Base-by-base conservation (phyloP, 2,329 filamentous ascomycete genomes). In the Cordyceps fumosorosea region DNA sequence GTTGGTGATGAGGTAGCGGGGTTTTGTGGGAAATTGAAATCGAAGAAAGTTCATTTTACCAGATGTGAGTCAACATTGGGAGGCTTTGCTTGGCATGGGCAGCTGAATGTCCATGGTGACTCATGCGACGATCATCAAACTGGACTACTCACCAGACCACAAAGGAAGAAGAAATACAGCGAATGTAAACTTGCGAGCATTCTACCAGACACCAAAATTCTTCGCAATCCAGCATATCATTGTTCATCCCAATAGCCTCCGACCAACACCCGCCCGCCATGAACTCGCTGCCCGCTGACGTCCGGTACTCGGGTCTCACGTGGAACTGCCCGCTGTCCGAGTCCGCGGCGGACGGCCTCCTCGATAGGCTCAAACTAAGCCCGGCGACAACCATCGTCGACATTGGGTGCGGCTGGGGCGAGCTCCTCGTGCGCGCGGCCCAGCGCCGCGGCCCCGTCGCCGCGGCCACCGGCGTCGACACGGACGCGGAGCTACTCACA, bases 361-460 rank as follows among this genome's bases (percentile, higher is more conserved):
- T 62, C 16, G 5, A 22, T 1, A 24, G 44, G 10, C 53, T 62
- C 7, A 6, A 62, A 5, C 60, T 62, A 16, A 22, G 20, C 20
- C 14, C 45, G 1, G 45, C n/a, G 4, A 34, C 37, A 5, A 20
- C 11, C 3, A 16, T 66, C 16, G 60, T 66, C 14, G 65, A 66
- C 50, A 58, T 66, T 16, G 65, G 64, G 2, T 66, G 64, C 50
- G 65, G 65, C 34, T 65, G 65, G 65, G 65, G 65, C n/a, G 65
- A 64, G 51, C 59, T 66, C 5, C 62, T 66, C 20, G 45, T 66
- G 20, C 63, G 54, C 14, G 64, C 63, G 12, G 20, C 58, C 2
- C 20, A 42, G 14, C 18, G 14, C 5, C 47, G 40, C 20, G 45
- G 42, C 11, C 29, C 53, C 6, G 24, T 16, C 16, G n/a, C n/a